Evolutionary conservation across 2,329 filamentous ascomycete species (phyloP).

Genomic region (Paraphaeosphaeria sporulosa): DNA sequence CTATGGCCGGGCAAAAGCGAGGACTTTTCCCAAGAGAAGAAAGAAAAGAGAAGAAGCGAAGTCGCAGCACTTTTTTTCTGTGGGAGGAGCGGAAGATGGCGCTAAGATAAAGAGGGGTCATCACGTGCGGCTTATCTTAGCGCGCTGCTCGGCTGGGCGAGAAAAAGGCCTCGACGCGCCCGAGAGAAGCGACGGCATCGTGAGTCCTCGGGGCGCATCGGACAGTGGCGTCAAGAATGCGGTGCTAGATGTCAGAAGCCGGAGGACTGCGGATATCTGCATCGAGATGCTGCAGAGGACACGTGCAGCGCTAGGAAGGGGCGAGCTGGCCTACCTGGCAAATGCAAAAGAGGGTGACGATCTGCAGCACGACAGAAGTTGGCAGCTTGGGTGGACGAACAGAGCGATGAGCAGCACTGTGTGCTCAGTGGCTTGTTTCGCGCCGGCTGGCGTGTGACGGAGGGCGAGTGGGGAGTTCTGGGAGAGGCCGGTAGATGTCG

Average conservation of each 20-base stretch:
- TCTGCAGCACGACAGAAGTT: neutral
- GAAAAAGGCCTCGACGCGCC: neutral
- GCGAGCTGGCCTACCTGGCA: neutral
- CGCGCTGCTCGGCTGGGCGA: neutral
- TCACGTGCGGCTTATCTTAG: conserved; percentile 13
- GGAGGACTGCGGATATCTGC: neutral
- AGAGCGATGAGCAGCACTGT: neutral
- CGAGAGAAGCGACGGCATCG: neutral
- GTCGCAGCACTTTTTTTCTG: conserved; percentile 36
- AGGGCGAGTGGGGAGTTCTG: neutral
- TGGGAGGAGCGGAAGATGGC: conserved; percentile 17
- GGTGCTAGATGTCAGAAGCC: neutral
- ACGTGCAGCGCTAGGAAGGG: neutral
- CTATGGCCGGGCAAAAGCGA: conserved; percentile 66
- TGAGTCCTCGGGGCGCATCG: neutral
- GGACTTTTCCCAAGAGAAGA: conserved; percentile 58
- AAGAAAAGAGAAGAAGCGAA: conserved; percentile 22
- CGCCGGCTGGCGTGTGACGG: conserved; percentile 19
- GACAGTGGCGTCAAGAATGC: neutral
- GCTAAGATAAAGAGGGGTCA: conserved; percentile 8
- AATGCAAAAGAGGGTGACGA: neutral
- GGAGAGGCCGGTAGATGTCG: conserved; percentile 13
- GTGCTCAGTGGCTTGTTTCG: conserved; percentile 13
- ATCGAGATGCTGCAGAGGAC: neutral
- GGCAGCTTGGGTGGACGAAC: neutral